Base-by-base conservation (phyloP, 768 basidiomycete genomes). In the Termitomyces sp. region DNA sequence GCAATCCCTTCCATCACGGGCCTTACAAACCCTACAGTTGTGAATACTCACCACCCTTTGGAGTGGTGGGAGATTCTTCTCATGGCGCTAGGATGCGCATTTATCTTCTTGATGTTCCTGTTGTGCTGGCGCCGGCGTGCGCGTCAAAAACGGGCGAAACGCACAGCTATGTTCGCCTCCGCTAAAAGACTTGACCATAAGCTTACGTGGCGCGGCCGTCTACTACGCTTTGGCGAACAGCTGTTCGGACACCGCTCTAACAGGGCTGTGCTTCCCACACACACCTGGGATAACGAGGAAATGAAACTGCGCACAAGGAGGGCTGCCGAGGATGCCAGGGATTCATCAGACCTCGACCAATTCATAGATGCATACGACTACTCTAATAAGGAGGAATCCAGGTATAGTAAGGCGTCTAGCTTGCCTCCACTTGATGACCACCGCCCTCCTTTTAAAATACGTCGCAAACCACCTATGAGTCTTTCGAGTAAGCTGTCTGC, bases 1-100 rank as follows among this genome's bases (percentile, higher is more conserved):
- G 61, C 83, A 1, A 71, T 85, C 22, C 85, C 86, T 24, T 70
- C 79, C 13, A 71, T 86, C 58, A 78, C 85, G 1, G 87, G 88
- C 27, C 69, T 86, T 58, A 67, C 78, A 43, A 71, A 78, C n/a
- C 86, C 88, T 0, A 79, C 77, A 2, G 58, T 63, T 5, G 64
- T 69, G 36, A 49, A 43, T 29, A 41, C 29, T 20, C 68, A 65
- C 22, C 75, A 73, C 27, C 63, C 75, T 24, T 73, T 92, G 9
- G 72, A 74, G 58, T 92, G 91, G 90, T 92, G 90, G 90, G 78
- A 93, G 72, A 91, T 92, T 62, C 74, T 92, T 56, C 80, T 92
- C 55, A 92, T 92, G 88, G 76, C 85, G 0, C 80, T 92, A 37
- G 89, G 91, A 10, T 88, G 87, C 66, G 85, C 86, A 16, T 88